Percentiles rank a stretch among this genome's conserved stretches.
phyloP scores from a whole-genome alignment of 495 filamentous ascomycete genomes.

The Collariella sp. region DNA sequence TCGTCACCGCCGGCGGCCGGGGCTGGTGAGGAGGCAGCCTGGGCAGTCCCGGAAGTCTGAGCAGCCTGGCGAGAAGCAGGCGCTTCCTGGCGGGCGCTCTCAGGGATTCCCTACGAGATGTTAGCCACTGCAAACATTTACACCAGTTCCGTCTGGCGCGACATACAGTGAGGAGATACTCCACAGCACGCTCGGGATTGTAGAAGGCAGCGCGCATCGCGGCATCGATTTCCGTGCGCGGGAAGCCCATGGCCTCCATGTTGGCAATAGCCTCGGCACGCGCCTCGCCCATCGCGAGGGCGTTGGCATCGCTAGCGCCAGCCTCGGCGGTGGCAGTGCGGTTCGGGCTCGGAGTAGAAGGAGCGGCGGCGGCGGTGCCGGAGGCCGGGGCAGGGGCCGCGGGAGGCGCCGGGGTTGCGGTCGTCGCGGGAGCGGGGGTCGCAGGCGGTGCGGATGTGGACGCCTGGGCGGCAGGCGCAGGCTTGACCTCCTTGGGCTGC shows the following conservation, averaged over 20 bases:
- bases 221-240: constrained; percentile 72
- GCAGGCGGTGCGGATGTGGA: constrained; percentile 47
- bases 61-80: constrained; percentile 34
- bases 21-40: constrained; percentile 29
- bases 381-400: constrained; percentile 46
- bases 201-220: constrained; percentile 94
- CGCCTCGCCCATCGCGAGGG: constrained; percentile 73
- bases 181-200: constrained; percentile 94
- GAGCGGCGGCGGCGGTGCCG: constrained; percentile 56
- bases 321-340: constrained; percentile 36
- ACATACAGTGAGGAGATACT: constrained; percentile 83
- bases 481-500: constrained; percentile 18
- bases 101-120: constrained; percentile 70
- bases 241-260: constrained; percentile 96
- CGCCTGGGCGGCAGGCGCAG: constrained; percentile 49
- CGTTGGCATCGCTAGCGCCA: constrained; percentile 48
- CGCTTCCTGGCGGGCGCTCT: constrained; percentile 49
- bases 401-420: constrained; percentile 50
- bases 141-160: not conserved
- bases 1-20: constrained; percentile 40
- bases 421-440: constrained; percentile 61
- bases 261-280: constrained; percentile 80
- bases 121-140: constrained; percentile 8
- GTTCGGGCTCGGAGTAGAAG: constrained; percentile 55
- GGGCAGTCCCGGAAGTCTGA: constrained; percentile 38